phyloP scores from a whole-genome alignment of 768 basidiomycete genomes.

The Rhizopogon sp. region DNA sequence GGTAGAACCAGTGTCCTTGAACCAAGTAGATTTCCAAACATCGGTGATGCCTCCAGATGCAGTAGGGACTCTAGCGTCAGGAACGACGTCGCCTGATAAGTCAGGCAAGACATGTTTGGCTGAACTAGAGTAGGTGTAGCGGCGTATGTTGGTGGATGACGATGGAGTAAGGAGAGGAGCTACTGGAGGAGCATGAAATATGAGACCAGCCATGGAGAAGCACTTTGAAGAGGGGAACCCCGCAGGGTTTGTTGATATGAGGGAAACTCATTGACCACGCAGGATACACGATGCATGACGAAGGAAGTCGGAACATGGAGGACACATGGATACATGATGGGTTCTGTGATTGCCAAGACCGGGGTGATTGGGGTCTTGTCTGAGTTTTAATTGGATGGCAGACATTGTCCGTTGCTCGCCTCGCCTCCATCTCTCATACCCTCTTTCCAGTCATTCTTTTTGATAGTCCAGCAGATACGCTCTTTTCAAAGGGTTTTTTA shows the following conservation, averaged over 20 bases:
- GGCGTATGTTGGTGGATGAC: background rate
- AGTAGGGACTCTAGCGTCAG: background rate
- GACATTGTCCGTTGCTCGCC: slow-evolving; percentile 2
- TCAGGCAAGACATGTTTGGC: background rate
- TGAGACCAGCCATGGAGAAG: background rate
- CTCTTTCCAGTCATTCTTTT: slow-evolving; percentile 13
- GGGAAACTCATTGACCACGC: background rate
- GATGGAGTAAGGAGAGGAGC: background rate
- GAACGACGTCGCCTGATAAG: background rate
- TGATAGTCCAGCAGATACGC: slow-evolving; percentile 16
- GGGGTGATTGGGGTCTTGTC: background rate
- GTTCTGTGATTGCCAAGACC: background rate
- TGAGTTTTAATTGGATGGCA: slow-evolving; percentile 3
- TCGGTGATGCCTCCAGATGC: slow-evolving; percentile 2
- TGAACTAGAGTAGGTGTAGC: background rate
- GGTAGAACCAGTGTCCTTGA: background rate
- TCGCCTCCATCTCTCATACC: background rate
- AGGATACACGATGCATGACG: no score
- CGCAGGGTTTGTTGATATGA: background rate
- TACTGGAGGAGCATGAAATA: slow-evolving; percentile 1
- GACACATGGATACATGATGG: no score
- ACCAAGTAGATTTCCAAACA: slow-evolving; percentile 5
- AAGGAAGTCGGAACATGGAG: no score
- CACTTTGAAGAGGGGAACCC: background rate
- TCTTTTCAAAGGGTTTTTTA: slow-evolving; percentile 18